phyloP scores from a whole-genome alignment of 2,329 filamentous ascomycete genomes.

The Neobulgaria alba region DNA sequence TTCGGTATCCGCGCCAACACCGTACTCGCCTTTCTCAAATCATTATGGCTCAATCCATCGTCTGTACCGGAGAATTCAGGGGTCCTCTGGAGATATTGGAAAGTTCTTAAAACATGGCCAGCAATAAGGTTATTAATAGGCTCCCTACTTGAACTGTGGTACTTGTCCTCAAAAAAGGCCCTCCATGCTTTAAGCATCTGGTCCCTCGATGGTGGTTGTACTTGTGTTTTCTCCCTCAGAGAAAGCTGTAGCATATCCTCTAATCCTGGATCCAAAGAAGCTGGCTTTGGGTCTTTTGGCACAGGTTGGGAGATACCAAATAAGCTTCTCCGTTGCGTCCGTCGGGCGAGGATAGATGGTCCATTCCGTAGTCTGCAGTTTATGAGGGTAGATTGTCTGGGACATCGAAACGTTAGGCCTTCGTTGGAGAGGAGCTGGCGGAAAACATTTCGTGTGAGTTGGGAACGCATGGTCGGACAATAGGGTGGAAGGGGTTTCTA shows the following conservation, averaged over 20 bases:
- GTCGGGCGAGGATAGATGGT: constrained; percentile 29
- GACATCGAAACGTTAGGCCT: constrained; percentile 29
- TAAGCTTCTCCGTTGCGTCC: constrained; percentile 42
- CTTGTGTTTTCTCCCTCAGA: constrained; percentile 51
- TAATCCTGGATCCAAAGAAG: constrained; percentile 62
- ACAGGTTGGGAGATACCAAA: constrained; percentile 55
- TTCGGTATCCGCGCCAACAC: constrained; percentile 17
- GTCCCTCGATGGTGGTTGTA: constrained; percentile 54
- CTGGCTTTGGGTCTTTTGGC: constrained; percentile 49
- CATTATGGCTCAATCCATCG: constrained; percentile 9
- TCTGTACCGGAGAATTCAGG: constrained; percentile 8
- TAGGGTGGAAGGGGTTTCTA: too few species aligned
- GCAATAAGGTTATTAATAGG: constrained; percentile 60
- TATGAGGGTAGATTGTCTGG: constrained; percentile 14
- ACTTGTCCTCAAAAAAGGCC: constrained; percentile 48
- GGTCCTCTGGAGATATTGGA: constrained; percentile 46
- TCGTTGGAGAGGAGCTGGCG: constrained; percentile 46
- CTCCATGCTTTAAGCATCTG: constrained; percentile 58
- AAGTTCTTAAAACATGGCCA: constrained; percentile 47
- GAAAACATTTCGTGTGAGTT: constrained; percentile 51
- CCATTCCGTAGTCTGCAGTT: constrained; percentile 33
- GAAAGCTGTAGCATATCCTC: constrained; percentile 61
- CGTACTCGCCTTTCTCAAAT: constrained; percentile 13
- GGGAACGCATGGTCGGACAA: constrained; percentile 51
- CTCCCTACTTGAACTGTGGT: constrained; percentile 40